Evolutionary conservation across 495 filamentous ascomycete genomes (phyloP), one percentile per base, ranked within the genome.

Genomic region (Hyaloscypha bicolor): DNA sequence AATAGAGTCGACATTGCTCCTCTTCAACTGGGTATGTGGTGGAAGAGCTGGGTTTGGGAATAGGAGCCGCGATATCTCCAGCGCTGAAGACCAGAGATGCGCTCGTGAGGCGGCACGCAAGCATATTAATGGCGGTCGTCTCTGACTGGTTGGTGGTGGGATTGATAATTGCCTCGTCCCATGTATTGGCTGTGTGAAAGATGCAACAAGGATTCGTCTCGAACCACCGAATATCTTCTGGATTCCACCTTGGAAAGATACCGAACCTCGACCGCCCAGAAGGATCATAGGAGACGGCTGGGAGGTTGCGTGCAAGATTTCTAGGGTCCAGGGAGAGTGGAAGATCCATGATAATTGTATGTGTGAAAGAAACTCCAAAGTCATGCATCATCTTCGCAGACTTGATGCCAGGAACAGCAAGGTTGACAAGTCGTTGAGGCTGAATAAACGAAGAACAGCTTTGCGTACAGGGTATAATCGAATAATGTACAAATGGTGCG

Each of bases 331-430:
- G 77, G 8, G 84, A 82, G 9, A 91, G 71, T 1, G 88, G 88
- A 21, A 90, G 80, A 71, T 91, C 87, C 77, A 91, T 79, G 52
- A 91, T 89, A 32, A 90, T 75, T 0, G 87, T 89, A 73, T 90
- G 80, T 22, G 67, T 69, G 19, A 69, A 75, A 0, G 86, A 87
- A 4, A 89, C 88, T 6, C 88, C 88, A 70, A 90, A 90, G 68
- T 90, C 87, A 69, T 90, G 88, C 87, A 91, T 90, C 83, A 90
- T 84, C 72, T 87, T 90, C 3, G 86, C 81, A 11, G 80, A 82
- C n/a, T 76, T 69, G 16, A 90, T 75, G 2, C 88, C 87, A 3
- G 86, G 81, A 1, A 90, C 77, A 22, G 56, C 60, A 30, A 65
- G 2, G 80, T 84, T 83, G n/a, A 86, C 64, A 4, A 83, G 48